Evolutionary conservation across 768 basidiomycete species (phyloP).

Genomic region (Vishniacozyma victoriae): DNA sequence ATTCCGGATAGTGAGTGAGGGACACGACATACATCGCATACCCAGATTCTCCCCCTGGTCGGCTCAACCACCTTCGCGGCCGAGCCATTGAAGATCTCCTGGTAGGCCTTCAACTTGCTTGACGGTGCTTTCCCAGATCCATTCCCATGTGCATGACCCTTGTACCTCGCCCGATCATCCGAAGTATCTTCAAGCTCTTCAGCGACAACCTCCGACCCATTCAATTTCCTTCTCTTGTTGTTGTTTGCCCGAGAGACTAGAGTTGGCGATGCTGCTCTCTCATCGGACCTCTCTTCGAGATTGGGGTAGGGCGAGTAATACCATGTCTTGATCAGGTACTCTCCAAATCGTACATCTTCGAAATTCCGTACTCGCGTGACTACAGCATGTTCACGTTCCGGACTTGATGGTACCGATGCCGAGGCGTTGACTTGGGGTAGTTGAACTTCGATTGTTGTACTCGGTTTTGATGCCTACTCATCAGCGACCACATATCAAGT

Average conservation of each 20-base stretch:
- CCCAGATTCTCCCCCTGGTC: slow-evolving; percentile 39
- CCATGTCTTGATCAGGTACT: slow-evolving; percentile 86
- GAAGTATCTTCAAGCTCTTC: not conserved
- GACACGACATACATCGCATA: slow-evolving; percentile 37
- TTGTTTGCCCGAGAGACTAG: not conserved
- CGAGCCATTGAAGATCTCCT: slow-evolving; percentile 27
- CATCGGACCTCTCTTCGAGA: not conserved
- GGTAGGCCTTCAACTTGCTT: not conserved
- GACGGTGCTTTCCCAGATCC: not conserved
- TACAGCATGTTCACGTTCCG: slow-evolving; percentile 35
- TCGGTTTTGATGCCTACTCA: too few species aligned
- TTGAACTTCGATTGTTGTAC: too few species aligned
- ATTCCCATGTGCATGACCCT: not conserved
- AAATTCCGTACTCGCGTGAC: slow-evolving; percentile 58
- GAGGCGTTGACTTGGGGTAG: slow-evolving; percentile 1
- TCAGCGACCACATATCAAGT: too few species aligned
- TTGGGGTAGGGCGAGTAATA: slow-evolving; percentile 82
- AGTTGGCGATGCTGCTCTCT: slow-evolving; percentile 19
- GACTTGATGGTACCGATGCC: slow-evolving; percentile 18
- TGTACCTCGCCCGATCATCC: not conserved
- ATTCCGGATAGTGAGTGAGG: not conserved
- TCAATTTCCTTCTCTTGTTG: slow-evolving; percentile 3
- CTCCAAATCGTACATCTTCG: slow-evolving; percentile 76
- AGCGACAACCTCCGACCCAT: not conserved
- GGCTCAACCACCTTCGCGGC: slow-evolving; percentile 34